Evolutionary conservation across 1,284 basidiomycete species (phyloP).

Genomic region (Cystobasidiaceae sp.): DNA sequence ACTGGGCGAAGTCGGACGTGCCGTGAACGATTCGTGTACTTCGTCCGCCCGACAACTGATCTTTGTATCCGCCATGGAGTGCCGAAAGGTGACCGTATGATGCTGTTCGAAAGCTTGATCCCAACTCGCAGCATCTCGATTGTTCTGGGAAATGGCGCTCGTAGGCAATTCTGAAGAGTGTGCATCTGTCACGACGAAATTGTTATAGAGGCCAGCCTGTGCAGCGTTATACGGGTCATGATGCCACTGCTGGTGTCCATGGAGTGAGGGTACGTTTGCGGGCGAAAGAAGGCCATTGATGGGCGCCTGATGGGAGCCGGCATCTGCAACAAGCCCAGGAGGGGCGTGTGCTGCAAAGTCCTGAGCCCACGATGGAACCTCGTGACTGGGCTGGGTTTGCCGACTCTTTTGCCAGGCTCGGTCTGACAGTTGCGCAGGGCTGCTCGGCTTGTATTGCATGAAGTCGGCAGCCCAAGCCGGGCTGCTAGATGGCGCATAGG

Average conservation of each 20-base stretch:
- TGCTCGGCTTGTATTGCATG: constrained; percentile 16
- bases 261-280: background rate
- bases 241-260: too few species aligned
- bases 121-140: constrained; percentile 3
- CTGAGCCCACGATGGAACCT: constrained; percentile 19
- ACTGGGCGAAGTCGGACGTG: constrained; percentile 22
- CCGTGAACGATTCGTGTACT: constrained; percentile 23
- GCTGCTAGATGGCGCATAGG: background rate
- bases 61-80: background rate
- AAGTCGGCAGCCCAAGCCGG: constrained; percentile 37
- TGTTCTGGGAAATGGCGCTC: background rate
- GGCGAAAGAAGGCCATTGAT: background rate
- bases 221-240: background rate
- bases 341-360: constrained; percentile 25
- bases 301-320: constrained; percentile 1
- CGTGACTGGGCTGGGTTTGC: background rate
- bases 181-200: too few species aligned
- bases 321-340: background rate
- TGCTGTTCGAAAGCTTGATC: constrained; percentile 24
- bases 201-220: too few species aligned
- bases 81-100: background rate
- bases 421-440: background rate
- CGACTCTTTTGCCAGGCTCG: constrained; percentile 27
- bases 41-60: background rate
- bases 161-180: background rate